Percentiles rank a stretch among this genome's conserved stretches.
Evolutionary conservation across 1,284 basidiomycete genomes (phyloP).

Genomic region (Naganishia albida): DNA sequence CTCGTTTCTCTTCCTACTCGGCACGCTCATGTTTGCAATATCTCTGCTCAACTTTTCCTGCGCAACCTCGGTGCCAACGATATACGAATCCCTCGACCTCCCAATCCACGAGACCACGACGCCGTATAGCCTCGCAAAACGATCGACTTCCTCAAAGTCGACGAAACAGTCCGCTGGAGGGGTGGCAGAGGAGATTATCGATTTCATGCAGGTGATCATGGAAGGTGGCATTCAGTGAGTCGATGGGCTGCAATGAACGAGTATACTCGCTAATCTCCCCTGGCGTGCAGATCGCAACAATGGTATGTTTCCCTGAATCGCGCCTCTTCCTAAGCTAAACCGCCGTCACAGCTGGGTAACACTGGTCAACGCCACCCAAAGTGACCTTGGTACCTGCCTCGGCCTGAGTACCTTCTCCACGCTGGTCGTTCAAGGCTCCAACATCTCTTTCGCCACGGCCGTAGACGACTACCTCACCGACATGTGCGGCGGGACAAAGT

Average conservation of each 20-base stretch:
- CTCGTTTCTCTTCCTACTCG: conserved; percentile 1
- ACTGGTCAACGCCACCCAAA: conserved; percentile 33
- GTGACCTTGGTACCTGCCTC: conserved; percentile 27
- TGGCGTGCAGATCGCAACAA: conserved; percentile 12
- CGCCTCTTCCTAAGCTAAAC: neutral
- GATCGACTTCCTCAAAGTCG: conserved; percentile 5
- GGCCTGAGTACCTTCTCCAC: conserved; percentile 26
- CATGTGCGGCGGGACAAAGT: conserved; percentile 28
- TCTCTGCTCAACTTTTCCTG: neutral
- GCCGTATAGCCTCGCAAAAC: neutral
- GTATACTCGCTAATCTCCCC: no score
- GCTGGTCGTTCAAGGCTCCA: conserved; percentile 23
- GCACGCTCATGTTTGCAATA: neutral
- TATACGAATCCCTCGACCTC: no score
- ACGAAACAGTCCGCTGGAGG: neutral
- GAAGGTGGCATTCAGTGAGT: conserved; percentile 23
- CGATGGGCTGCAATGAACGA: no score
- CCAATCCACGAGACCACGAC: neutral
- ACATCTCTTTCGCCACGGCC: conserved; percentile 26
- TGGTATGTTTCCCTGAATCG: neutral
- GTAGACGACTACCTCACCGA: conserved; percentile 23
- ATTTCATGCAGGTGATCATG: conserved; percentile 25
- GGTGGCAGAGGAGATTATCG: conserved; percentile 12
- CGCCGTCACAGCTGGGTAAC: conserved; percentile 28
- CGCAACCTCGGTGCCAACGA: conserved; percentile 1